Percentiles rank a stretch among this genome's conserved stretches.
Conservation (phyloP, 345 rosid species). For the rapeseed (Brassica napus) region DNA sequence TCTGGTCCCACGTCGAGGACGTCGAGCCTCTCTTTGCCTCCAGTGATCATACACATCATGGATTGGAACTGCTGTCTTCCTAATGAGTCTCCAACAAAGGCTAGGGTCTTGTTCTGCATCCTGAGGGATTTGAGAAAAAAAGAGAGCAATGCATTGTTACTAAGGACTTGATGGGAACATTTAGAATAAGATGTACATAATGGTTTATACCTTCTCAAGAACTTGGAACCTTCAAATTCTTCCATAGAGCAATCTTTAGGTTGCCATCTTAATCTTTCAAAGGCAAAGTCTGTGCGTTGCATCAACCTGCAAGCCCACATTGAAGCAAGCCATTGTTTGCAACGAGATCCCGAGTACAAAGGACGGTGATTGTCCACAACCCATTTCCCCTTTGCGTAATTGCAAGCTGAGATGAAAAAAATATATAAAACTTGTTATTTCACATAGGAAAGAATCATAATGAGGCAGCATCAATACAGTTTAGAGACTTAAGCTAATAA, state of each 20-base stretch:
- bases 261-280: constrained; percentile 79
- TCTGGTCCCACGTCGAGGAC: constrained; percentile 63
- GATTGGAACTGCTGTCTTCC: constrained; percentile 88
- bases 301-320: constrained; percentile 97
- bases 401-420: constrained; percentile 55
- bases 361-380: constrained; percentile 69
- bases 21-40: constrained; percentile 51
- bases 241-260: constrained; percentile 83
- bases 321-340: constrained; percentile 87
- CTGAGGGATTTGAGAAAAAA: constrained; percentile 39
- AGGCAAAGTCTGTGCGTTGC: constrained; percentile 83
- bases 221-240: constrained; percentile 69
- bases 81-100: constrained; percentile 86
- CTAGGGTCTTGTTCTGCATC: constrained; percentile 72
- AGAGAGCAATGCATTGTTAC: constrained; percentile 20
- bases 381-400: constrained; percentile 92
- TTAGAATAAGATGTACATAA: background rate
- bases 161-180: constrained; percentile 21
- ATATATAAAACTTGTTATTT: background rate
- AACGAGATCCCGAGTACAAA: constrained; percentile 73
- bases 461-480: background rate
- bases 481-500: background rate
- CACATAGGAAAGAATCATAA: background rate
- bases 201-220: constrained; percentile 61
- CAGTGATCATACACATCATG: constrained; percentile 79